Base-by-base conservation (phyloP, 768 basidiomycete species). In the Rhodotorula graminis region DNA sequence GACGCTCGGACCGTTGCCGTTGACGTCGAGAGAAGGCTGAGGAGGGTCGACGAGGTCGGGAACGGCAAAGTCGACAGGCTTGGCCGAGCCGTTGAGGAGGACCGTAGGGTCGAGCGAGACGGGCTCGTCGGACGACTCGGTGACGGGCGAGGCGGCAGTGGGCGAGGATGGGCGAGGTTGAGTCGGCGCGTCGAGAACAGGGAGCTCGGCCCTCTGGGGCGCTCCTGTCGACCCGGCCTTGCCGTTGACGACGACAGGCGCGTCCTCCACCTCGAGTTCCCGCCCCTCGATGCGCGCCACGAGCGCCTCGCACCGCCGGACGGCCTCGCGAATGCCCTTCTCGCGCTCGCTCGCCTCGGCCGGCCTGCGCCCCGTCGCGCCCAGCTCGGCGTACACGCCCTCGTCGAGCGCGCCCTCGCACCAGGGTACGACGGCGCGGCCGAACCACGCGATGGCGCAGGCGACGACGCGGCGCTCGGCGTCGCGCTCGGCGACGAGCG, bases 401-500 rank as follows among this genome's bases (percentile, higher is more conserved):
- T 9, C 10, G 16, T 18, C 50, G 18, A 76, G 50, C 25, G 72
- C 69, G 9, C 56, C 64, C 15, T 59, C 55, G 21, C 72, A 68
- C 75, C 75, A 76, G 6, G 75, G 72, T 5, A 76, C 56, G 64
- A 76, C 65, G 14, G 52, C 52, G 16, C 75, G 49, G 11, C 69
- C 72, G 49, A 76, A 73, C 61, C 69, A 72, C 8, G 59, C 69
- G 33, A 76, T 57, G 21, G 70, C 47, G 9, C 33, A 60, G 2
- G 31, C 49, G n/a, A 76, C 69, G 33, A 69, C 37, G 8, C n/a
- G 19, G 21, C 59, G 50, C 64, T 76, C 75, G 37, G 69, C 66
- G 10, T 59, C 61, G 37, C 69, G 29, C 49, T 68, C 64, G 33
- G 23, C 37, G 8, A 29, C 7, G 25, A 64, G 40, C 23, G 19